Evolutionary conservation across 176 grass and related monocot genomes (phyloP).

Genomic region (Juncus effusus): DNA sequence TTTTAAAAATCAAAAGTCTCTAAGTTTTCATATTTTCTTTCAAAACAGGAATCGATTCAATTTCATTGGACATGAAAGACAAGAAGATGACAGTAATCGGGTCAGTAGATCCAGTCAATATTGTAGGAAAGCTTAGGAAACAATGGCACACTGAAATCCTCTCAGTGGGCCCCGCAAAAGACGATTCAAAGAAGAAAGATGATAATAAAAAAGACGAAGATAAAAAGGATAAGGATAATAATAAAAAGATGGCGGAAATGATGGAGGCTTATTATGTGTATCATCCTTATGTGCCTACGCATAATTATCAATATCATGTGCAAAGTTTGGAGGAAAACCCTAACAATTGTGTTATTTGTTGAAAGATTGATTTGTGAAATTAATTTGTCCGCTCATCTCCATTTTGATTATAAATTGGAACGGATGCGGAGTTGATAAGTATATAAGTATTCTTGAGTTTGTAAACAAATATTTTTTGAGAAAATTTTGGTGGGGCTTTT

Average conservation of each 20-base stretch:
- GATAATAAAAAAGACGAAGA: constrained; percentile 19
- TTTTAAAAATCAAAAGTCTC: background rate
- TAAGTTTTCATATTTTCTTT: background rate
- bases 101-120: constrained; percentile 44
- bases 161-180: constrained; percentile 56
- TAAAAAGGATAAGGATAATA: constrained; percentile 28
- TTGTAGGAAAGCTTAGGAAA: constrained; percentile 50
- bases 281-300: constrained; percentile 5
- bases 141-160: constrained; percentile 22
- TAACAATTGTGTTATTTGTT: constrained; percentile 64
- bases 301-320: constrained; percentile 4
- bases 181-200: constrained; percentile 56
- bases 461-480: background rate
- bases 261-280: constrained; percentile 21
- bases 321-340: constrained; percentile 67
- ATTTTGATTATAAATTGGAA: background rate
- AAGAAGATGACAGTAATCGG: constrained; percentile 65
- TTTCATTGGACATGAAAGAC: constrained; percentile 64
- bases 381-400: background rate
- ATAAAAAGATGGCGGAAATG: background rate
- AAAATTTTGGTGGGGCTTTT: too few relatives aligned
- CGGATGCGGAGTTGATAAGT: background rate
- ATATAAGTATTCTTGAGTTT: background rate
- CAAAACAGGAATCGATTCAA: constrained; percentile 48
- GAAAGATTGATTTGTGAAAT: constrained; percentile 1